Percentiles rank a stretch among this genome's conserved stretches.
Conservation (phyloP, 202 grass and related monocot genomes). For the Zoysia matrella region DNA sequence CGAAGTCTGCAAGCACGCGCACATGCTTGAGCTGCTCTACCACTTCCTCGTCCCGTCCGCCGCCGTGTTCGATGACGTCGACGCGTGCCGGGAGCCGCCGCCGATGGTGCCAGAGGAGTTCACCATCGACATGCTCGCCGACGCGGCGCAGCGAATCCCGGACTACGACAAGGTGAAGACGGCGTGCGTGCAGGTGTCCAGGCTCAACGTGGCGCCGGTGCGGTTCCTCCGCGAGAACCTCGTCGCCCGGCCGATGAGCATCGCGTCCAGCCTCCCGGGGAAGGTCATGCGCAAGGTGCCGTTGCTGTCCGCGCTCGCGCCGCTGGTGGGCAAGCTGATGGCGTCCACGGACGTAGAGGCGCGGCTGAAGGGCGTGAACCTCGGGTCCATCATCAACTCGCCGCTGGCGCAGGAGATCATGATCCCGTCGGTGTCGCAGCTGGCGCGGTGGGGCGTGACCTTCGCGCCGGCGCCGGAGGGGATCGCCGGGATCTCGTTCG, state of each 20-base stretch:
- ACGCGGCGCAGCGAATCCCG: conserved; percentile 24
- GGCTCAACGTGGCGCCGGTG: conserved; percentile 44
- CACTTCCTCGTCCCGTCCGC: conserved; percentile 49
- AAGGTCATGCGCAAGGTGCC: conserved; percentile 42
- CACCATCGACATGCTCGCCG: conserved; percentile 19
- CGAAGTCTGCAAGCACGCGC: conserved; percentile 31
- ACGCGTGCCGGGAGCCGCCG: neutral
- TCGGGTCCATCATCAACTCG: conserved; percentile 20
- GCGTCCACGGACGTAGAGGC: conserved; percentile 24
- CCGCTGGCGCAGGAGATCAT: conserved; percentile 65
- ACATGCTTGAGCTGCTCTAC: conserved; percentile 71
- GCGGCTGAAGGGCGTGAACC: conserved; percentile 34
- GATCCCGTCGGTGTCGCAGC: conserved; percentile 65
- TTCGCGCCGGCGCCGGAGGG: conserved; percentile 50
- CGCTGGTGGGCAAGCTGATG: conserved; percentile 25
- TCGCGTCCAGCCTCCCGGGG: conserved; percentile 34
- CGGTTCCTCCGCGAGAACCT: conserved; percentile 52
- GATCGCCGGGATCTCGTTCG: conserved; percentile 50
- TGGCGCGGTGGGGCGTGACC: conserved; percentile 44
- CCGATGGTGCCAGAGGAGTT: conserved; percentile 30
- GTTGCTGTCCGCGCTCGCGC: conserved; percentile 16
- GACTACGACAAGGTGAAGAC: conserved; percentile 55
- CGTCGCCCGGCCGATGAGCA: conserved; percentile 32
- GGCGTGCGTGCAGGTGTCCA: conserved; percentile 37
- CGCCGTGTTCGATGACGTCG: conserved; percentile 6